Conservation (phyloP, 1,284 basidiomycete species). For the Puccinia novopanici region DNA sequence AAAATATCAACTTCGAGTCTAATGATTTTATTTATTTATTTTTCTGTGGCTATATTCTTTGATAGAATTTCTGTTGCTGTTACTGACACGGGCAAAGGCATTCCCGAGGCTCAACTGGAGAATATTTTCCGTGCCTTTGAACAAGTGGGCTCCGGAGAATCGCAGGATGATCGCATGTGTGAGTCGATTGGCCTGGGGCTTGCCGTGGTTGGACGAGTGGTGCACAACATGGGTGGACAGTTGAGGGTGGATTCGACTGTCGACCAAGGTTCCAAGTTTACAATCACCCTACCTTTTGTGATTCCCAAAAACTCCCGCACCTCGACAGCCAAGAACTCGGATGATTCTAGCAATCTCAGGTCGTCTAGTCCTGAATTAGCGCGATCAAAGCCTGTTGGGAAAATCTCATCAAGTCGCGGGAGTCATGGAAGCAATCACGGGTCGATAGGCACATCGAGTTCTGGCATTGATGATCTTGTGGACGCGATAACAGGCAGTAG, state of each 20-base stretch:
- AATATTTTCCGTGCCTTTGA: constrained; percentile 84
- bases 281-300: constrained; percentile 60
- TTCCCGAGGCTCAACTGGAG: constrained; percentile 71
- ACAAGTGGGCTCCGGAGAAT: constrained; percentile 69
- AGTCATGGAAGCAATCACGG: constrained; percentile 20
- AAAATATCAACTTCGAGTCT: no score
- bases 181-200: constrained; percentile 57
- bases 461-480: constrained; percentile 35
- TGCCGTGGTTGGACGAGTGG: constrained; percentile 60
- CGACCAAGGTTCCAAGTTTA: constrained; percentile 60
- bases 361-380: background rate
- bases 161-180: constrained; percentile 48
- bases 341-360: constrained; percentile 15
- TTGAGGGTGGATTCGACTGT: constrained; percentile 60
- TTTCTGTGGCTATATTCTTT: no score
- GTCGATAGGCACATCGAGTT: constrained; percentile 8
- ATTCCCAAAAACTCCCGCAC: constrained; percentile 44
- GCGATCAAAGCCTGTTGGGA: background rate
- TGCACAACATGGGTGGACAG: constrained; percentile 60
- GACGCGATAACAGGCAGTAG: constrained; percentile 23
- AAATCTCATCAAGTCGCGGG: constrained; percentile 1
- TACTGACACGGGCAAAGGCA: constrained; percentile 77
- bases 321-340: constrained; percentile 7
- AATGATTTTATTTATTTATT: constrained; percentile 18
- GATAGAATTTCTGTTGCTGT: constrained; percentile 73